Percentiles rank a stretch among this genome's conserved stretches.
Evolutionary conservation across 2,329 filamentous ascomycete genomes (phyloP).

Genomic region (Colletotrichum sp.): DNA sequence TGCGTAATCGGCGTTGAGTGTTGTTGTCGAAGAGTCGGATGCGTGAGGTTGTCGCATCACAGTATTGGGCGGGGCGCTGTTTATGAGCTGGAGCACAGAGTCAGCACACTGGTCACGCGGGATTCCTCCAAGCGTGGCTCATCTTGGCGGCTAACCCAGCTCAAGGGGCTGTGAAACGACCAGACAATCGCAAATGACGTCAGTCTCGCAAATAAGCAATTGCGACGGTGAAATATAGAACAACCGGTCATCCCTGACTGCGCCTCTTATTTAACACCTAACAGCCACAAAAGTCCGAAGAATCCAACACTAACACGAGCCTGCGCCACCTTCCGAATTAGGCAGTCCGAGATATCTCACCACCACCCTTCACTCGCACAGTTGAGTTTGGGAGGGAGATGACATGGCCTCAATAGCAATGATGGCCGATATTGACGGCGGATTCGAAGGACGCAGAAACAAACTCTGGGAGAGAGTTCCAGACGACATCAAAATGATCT

Average conservation of each 20-base stretch:
- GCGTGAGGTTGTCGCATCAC: neutral
- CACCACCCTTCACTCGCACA: neutral
- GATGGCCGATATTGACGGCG: neutral
- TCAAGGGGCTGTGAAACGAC: neutral
- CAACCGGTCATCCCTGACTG: neutral
- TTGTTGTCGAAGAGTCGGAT: neutral
- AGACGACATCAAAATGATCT: neutral
- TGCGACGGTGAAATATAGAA: neutral
- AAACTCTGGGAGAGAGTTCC: neutral
- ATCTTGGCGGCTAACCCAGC: neutral
- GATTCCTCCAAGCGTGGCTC: neutral
- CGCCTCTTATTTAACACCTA: neutral
- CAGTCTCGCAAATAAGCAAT: neutral
- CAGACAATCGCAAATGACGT: neutral
- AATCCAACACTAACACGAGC: neutral
- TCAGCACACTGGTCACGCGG: neutral
- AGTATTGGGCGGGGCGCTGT: neutral
- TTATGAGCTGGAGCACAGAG: neutral
- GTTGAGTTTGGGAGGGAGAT: neutral
- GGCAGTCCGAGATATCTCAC: neutral
- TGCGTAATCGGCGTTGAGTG: fast-evolving
- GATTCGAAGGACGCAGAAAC: neutral
- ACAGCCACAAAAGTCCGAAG: neutral
- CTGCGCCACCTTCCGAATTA: neutral
- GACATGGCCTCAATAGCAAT: neutral